Percentiles rank a stretch among this genome's conserved stretches.
phyloP scores from a whole-genome alignment of 805 yeast genomes.

The Zygosaccharomyces pseudorouxii region DNA sequence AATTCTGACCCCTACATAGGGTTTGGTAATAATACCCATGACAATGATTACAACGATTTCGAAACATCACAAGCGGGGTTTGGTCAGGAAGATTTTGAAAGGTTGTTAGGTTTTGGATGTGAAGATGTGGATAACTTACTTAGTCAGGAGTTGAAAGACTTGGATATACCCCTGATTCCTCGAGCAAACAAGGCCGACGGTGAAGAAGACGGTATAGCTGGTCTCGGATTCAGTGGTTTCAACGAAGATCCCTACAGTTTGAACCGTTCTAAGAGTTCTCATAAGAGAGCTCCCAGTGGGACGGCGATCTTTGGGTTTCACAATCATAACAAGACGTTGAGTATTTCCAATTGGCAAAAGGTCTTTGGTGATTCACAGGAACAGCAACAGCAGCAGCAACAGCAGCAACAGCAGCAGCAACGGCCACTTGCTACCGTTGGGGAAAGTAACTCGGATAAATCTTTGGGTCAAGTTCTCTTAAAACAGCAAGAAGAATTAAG shows the following conservation, averaged over 20 bases:
- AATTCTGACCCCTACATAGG: constrained; percentile 3
- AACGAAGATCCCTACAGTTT: constrained; percentile 12
- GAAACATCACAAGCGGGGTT: neutral
- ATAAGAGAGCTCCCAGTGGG: constrained; percentile 64
- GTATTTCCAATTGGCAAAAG: constrained; percentile 46
- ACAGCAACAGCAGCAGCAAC: constrained; percentile 8
- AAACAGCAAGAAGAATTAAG: constrained; percentile 30
- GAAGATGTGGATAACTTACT: constrained; percentile 52
- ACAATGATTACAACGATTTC: constrained; percentile 36
- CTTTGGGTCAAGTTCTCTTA: constrained; percentile 17
- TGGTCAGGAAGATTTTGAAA: constrained; percentile 46
- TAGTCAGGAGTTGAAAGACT: constrained; percentile 55
- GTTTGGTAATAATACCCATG: neutral
- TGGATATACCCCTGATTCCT: constrained; percentile 52
- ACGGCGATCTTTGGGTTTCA: constrained; percentile 75
- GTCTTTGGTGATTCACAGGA: constrained; percentile 11
- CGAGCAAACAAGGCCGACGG: constrained; percentile 6
- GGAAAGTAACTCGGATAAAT: constrained; percentile 35
- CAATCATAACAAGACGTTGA: constrained; percentile 58
- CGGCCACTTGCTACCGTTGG: constrained; percentile 21
- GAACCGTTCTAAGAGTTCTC: constrained; percentile 29
- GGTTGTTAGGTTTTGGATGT: constrained; percentile 42
- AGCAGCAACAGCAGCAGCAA: constrained; percentile 8
- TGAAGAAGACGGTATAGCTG: neutral
- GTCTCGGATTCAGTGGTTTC: neutral